Evolutionary conservation across 306 rosid species (phyloP).

Genomic region (Potentilla sterilis): DNA sequence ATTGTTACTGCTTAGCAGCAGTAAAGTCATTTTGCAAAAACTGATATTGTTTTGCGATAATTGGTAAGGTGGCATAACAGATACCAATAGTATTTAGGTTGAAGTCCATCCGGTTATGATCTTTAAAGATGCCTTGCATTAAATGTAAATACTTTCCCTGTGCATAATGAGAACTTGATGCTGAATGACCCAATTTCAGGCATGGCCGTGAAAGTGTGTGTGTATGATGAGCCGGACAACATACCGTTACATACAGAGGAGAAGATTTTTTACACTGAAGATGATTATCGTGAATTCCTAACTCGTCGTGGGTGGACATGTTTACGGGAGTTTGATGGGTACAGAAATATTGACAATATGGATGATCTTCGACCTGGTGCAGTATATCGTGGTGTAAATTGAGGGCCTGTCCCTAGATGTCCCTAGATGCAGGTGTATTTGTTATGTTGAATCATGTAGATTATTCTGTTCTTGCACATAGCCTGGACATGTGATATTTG

Average conservation of each 20-base stretch:
- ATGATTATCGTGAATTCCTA: conserved; percentile 79
- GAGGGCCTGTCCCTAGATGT: conserved; percentile 38
- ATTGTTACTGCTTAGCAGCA: background rate
- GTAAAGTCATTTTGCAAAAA: conserved; percentile 1
- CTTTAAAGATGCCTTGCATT: background rate
- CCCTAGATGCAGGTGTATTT: conserved; percentile 1
- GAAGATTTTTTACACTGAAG: conserved; percentile 78
- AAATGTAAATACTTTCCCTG: background rate
- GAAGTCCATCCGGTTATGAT: background rate
- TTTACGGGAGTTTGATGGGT: conserved; percentile 77
- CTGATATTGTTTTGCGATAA: background rate
- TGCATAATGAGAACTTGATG: conserved; percentile 3
- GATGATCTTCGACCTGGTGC: conserved; percentile 93
- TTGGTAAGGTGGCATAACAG: background rate
- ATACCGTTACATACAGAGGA: conserved; percentile 80
- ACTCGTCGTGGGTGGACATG: conserved; percentile 73
- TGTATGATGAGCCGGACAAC: conserved; percentile 81
- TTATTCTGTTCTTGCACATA: conserved; percentile 13
- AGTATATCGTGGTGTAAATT: conserved; percentile 74
- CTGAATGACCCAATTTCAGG: conserved; percentile 53
- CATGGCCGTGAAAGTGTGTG: conserved; percentile 72
- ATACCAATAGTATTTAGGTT: background rate
- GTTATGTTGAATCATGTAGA: conserved; percentile 17
- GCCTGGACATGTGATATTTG: conserved; percentile 31
- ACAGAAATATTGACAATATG: conserved; percentile 77